phyloP scores from a whole-genome alignment of 148 eudicot species.

The Rhododendron ferrugineum region DNA sequence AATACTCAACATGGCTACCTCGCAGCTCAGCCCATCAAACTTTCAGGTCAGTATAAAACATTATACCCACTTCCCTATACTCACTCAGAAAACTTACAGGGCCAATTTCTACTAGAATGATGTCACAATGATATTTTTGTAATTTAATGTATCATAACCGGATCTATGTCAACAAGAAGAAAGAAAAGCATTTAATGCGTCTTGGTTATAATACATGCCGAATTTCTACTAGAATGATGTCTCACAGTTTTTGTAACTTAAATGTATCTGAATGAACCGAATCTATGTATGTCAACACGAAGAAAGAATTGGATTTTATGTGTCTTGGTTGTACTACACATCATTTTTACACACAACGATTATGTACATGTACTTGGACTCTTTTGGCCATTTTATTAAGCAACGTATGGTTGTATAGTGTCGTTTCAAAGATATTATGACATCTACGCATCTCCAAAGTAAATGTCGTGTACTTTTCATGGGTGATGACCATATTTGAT shows the following conservation, averaged over 20 bases:
- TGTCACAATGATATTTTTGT: not conserved
- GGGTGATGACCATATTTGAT: not conserved
- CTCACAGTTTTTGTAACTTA: too few relatives aligned
- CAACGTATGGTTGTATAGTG: not conserved
- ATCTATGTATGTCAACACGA: too few relatives aligned
- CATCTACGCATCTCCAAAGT: not conserved
- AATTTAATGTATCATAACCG: not conserved
- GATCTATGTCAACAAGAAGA: not conserved
- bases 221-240: too few relatives aligned
- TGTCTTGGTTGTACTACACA: too few relatives aligned
- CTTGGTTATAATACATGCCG: not conserved
- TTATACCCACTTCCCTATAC: not conserved
- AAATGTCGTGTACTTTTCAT: not conserved
- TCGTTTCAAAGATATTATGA: not conserved
- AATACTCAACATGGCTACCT: slow-evolving; percentile 35
- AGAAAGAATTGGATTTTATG: too few relatives aligned
- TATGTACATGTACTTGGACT: not conserved
- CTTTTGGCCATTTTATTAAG: not conserved
- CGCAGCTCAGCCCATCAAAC: slow-evolving; percentile 39
- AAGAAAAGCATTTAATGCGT: too few relatives aligned
- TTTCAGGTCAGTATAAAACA: slow-evolving; percentile 21
- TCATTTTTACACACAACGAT: too few relatives aligned
- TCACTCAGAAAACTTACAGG: not conserved
- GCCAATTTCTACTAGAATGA: not conserved
- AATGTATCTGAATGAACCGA: too few relatives aligned